phyloP scores from a whole-genome alignment of 2,329 filamentous ascomycete species.

The Botrytis tulipae region DNA sequence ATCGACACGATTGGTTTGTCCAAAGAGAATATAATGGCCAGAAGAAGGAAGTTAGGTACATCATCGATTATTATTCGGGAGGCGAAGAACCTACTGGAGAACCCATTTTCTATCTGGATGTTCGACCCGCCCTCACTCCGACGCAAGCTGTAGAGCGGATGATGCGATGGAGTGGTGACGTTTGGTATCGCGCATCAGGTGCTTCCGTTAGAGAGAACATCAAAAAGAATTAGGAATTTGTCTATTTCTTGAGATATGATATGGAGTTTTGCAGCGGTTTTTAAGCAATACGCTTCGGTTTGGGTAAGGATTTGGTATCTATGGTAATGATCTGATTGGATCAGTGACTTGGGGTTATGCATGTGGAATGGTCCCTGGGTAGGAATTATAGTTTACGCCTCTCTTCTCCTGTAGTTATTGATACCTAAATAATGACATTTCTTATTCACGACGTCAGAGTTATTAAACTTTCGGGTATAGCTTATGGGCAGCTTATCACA shows the following conservation, averaged over 20 bases:
- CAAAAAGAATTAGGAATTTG: slow-evolving; percentile 21
- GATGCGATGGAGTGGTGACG: slow-evolving; percentile 85
- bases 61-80: slow-evolving; percentile 95
- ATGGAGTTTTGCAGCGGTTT: slow-evolving; percentile 14
- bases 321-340: slow-evolving; percentile 4
- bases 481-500: slow-evolving; percentile 1
- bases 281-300: background rate
- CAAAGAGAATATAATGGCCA: slow-evolving; percentile 65
- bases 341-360: background rate
- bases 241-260: slow-evolving; percentile 12
- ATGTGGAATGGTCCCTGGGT: background rate
- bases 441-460: slow-evolving; percentile 47
- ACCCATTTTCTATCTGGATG: slow-evolving; percentile 93
- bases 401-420: slow-evolving; percentile 27
- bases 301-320: background rate
- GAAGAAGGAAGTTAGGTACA: slow-evolving; percentile 78
- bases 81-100: slow-evolving; percentile 73
- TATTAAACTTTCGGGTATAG: background rate
- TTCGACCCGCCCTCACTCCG: slow-evolving; percentile 83
- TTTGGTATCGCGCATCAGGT: slow-evolving; percentile 66
- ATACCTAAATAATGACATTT: slow-evolving; percentile 15
- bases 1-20: slow-evolving; percentile 97
- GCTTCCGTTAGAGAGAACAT: slow-evolving; percentile 33
- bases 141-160: slow-evolving; percentile 76
- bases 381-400: slow-evolving; percentile 4